phyloP scores from a whole-genome alignment of 208 protist genomes.

The Endotrypanum monterogeii region DNA sequence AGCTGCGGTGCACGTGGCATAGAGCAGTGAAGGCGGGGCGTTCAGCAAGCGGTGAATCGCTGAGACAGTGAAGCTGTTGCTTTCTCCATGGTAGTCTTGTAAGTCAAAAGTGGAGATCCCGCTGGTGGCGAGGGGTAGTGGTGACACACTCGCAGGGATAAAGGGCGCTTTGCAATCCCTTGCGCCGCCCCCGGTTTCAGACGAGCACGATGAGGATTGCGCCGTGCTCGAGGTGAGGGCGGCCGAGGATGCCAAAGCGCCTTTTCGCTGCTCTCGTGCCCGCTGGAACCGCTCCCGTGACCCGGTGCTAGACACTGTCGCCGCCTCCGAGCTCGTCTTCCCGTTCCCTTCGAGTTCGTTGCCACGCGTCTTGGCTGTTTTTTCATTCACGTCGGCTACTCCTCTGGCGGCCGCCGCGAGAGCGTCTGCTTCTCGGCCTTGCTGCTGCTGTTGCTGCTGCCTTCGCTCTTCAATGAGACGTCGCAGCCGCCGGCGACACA shows the following conservation, averaged over 20 bases:
- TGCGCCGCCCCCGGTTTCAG: neutral
- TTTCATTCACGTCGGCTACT: neutral
- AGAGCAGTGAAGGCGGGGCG: constrained; percentile 74
- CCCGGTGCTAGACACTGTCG: constrained; percentile 13
- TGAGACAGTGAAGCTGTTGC: constrained; percentile 66
- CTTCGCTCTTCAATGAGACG: constrained; percentile 21
- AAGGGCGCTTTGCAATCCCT: neutral
- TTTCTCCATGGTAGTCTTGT: constrained; percentile 54
- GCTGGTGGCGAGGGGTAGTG: constrained; percentile 41
- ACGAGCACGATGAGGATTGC: neutral
- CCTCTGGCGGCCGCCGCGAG: neutral
- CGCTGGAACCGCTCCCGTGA: constrained; percentile 68
- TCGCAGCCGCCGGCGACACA: constrained; percentile 36
- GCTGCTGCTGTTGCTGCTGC: constrained; percentile 23
- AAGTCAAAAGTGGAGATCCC: constrained; percentile 71
- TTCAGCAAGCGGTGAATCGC: constrained; percentile 84
- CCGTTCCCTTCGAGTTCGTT: neutral
- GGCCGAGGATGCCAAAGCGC: constrained; percentile 34
- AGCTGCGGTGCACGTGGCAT: constrained; percentile 48
- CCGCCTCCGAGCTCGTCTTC: neutral
- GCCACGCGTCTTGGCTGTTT: neutral
- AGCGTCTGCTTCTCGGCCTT: constrained; percentile 7
- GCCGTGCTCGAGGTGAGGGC: constrained; percentile 17
- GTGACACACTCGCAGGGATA: neutral
- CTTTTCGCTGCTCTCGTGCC: constrained; percentile 63